Evolutionary conservation across 257 asterid genomes (phyloP).

Genomic region (Penstemon davidsonii): DNA sequence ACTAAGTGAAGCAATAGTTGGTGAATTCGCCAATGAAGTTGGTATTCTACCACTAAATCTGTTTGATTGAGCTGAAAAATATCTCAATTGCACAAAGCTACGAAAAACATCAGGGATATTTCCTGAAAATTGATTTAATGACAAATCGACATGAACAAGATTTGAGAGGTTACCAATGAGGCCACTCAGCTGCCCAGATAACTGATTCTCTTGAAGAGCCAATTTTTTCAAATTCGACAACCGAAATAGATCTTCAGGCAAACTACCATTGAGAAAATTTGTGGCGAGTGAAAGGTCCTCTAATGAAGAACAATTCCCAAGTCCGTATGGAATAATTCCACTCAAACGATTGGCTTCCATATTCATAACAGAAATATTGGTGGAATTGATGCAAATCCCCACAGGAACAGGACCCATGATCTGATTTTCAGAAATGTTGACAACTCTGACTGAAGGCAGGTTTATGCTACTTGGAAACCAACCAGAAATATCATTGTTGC

Average conservation of each 20-base stretch:
- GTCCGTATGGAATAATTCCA: constrained; percentile 45
- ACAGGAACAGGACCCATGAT: constrained; percentile 56
- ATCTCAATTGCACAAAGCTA: constrained; percentile 38
- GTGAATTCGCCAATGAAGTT: constrained; percentile 60
- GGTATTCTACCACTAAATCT: constrained; percentile 58
- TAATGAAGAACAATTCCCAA: constrained; percentile 57
- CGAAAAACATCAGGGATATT: constrained; percentile 60
- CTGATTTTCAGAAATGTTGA: constrained; percentile 58
- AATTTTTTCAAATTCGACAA: constrained; percentile 43
- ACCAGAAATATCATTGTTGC: constrained; percentile 53
- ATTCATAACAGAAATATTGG: constrained; percentile 41
- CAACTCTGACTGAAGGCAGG: constrained; percentile 51
- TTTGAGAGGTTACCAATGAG: constrained; percentile 64
- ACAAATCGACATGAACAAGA: constrained; percentile 58
- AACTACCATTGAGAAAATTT: constrained; percentile 49
- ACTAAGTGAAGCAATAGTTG: constrained; percentile 42
- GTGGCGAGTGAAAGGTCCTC: constrained; percentile 50
- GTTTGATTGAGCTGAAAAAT: constrained; percentile 74
- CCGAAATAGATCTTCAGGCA: constrained; percentile 63
- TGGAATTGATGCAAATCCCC: constrained; percentile 59
- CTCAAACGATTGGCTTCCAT: constrained; percentile 46
- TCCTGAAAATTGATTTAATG: constrained; percentile 57
- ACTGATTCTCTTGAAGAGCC: constrained; percentile 51
- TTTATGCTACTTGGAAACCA: constrained; percentile 39
- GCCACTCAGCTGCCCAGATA: constrained; percentile 53